These are phyloP conservation scores for Capronia epimyces DNA, from an alignment of 2,329 filamentous ascomycete species.

Conservation along the genomic window DNA sequence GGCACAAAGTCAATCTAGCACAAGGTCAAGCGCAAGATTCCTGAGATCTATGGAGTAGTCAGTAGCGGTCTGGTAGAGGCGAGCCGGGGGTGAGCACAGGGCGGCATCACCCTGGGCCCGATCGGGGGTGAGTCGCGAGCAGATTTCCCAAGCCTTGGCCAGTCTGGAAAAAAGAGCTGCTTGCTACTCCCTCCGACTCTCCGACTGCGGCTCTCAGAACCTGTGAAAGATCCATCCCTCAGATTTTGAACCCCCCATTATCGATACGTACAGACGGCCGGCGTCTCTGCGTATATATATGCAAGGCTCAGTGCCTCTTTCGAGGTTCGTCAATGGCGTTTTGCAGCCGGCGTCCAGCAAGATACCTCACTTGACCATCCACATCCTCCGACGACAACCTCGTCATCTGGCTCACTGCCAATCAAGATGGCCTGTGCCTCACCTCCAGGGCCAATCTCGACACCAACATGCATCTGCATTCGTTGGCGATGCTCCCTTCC, in stretches of 20 bases:
- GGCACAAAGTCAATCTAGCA: too few relatives aligned
- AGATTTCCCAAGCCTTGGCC: too few relatives aligned
- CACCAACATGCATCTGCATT: constrained; percentile 4
- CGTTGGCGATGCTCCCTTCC: background rate
- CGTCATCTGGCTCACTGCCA: constrained; percentile 5
- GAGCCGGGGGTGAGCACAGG: too few relatives aligned
- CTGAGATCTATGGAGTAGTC: too few relatives aligned
- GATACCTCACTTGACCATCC: constrained; percentile 24
- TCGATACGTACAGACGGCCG: background rate
- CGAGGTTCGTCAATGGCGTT: constrained; percentile 23
- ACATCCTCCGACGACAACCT: constrained; percentile 18
- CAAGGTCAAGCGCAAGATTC: too few relatives aligned
- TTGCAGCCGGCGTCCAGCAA: constrained; percentile 19
- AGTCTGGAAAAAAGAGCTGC: background rate
- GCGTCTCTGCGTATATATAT: constrained; percentile 17
- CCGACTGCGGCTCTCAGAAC: background rate
- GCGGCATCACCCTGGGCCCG: too few relatives aligned
- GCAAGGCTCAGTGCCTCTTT: constrained; percentile 24
- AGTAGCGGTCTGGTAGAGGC: too few relatives aligned
- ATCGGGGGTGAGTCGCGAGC: too few relatives aligned
- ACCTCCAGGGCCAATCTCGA: background rate
- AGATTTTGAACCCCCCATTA: background rate
- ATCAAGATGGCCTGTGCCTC: constrained; percentile 3
- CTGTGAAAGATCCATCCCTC: background rate
- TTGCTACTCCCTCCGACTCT: too few relatives aligned